phyloP scores from a whole-genome alignment of 2,329 filamentous ascomycete species.

The Aphanocladium album region DNA sequence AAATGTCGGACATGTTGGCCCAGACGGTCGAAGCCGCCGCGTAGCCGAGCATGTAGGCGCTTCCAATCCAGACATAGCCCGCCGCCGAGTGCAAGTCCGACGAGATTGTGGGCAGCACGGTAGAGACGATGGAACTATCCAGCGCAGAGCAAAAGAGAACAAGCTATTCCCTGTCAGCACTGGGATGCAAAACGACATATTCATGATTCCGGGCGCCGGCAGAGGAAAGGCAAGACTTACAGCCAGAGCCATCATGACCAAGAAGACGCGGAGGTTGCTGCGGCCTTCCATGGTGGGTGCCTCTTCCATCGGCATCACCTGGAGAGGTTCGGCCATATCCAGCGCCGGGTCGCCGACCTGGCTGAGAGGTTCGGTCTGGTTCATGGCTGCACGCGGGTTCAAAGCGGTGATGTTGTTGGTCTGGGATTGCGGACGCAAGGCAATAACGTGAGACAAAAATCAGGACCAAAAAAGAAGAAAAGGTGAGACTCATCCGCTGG shows the following conservation, averaged over 20 bases:
- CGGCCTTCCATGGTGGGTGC: conserved; percentile 5
- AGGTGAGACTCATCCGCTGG: no score
- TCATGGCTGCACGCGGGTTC: no score
- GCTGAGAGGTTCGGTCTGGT: conserved; percentile 3
- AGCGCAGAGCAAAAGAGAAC: conserved; percentile 12
- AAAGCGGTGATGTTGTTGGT: no score
- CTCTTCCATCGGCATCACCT: background rate
- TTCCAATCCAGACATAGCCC: conserved; percentile 68
- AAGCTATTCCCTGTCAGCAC: conserved; percentile 2
- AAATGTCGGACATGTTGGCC: conserved; percentile 56
- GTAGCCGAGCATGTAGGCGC: conserved; percentile 62
- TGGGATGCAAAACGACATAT: no score
- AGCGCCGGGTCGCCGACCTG: background rate
- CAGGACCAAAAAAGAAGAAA: no score
- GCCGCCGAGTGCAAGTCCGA: conserved; percentile 53
- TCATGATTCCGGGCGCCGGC: no score
- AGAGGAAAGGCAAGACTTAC: background rate
- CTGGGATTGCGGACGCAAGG: background rate
- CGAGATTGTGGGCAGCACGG: conserved; percentile 47
- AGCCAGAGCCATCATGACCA: conserved; percentile 6
- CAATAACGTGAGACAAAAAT: no score
- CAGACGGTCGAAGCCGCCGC: conserved; percentile 58
- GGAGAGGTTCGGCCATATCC: background rate
- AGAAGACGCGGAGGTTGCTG: conserved; percentile 1
- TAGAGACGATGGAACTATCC: conserved; percentile 12